Percentiles rank a stretch among this genome's conserved stretches.
Evolutionary conservation across 129 eudicot species (phyloP).

Genomic region (Saposhnikovia divaricata): DNA sequence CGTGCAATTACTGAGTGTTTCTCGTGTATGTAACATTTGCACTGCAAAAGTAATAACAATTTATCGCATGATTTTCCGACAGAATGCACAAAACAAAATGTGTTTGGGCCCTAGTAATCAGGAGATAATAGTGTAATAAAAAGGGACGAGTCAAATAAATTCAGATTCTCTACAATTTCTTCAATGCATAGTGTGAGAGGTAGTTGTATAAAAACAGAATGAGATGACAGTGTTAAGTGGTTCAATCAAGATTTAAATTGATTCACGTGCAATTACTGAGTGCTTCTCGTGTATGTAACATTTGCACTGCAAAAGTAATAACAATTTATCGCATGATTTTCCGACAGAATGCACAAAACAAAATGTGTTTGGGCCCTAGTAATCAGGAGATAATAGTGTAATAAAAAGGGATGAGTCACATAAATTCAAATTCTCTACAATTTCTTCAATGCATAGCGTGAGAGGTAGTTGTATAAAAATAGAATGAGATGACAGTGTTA

Average conservation of each 20-base stretch:
- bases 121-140: too few species aligned
- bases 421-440: neutral
- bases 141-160: neutral
- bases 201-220: neutral
- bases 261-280: neutral
- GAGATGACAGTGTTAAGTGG: neutral
- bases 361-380: neutral
- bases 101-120: too few species aligned
- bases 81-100: too few species aligned
- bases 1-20: too few species aligned
- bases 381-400: too few species aligned
- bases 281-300: neutral
- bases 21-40: too few species aligned
- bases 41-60: too few species aligned
- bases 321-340: too few species aligned
- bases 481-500: neutral
- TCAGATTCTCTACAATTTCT: neutral
- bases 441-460: neutral
- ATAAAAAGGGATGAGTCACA: too few species aligned
- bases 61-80: too few species aligned
- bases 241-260: neutral
- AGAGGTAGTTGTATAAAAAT: neutral
- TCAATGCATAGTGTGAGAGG: neutral
- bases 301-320: neutral
- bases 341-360: neutral